Evolutionary conservation across 352 stramenopile species (phyloP).

Genomic region (Bremia lactucae): DNA sequence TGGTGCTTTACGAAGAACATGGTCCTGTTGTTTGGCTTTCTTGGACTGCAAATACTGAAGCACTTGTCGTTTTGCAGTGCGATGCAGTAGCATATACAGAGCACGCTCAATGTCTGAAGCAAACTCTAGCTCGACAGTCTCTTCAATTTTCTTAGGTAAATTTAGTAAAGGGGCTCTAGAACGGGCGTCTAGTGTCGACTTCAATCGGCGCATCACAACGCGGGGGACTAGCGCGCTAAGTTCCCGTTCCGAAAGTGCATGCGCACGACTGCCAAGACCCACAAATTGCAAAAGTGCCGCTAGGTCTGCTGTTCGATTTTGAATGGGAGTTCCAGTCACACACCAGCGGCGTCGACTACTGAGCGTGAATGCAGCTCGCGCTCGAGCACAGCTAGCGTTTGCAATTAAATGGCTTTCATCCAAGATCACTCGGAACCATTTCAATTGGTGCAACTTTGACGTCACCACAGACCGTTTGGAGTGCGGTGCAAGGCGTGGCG

Average conservation of each 20-base stretch:
- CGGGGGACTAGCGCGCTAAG: constrained; percentile 64
- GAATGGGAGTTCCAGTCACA: constrained; percentile 85
- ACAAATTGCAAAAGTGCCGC: constrained; percentile 84
- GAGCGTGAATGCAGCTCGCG: constrained; percentile 48
- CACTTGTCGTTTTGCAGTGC: constrained; percentile 67
- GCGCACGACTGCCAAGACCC: constrained; percentile 38
- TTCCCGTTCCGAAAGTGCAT: constrained; percentile 45
- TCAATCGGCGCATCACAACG: constrained; percentile 80
- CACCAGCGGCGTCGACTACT: constrained; percentile 73
- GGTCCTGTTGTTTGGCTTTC: constrained; percentile 18
- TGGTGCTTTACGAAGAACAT: constrained; percentile 8
- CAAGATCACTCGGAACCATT: constrained; percentile 81
- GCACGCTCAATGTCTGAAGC: constrained; percentile 64
- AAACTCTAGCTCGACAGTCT: constrained; percentile 45
- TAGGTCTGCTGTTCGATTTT: constrained; percentile 83
- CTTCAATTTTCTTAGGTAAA: constrained; percentile 51
- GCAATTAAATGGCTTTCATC: constrained; percentile 87
- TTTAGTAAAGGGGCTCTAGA: constrained; percentile 46
- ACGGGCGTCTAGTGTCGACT: constrained; percentile 42
- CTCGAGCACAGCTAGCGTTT: constrained; percentile 62
- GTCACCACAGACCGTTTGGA: constrained; percentile 24
- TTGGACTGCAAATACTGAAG: constrained; percentile 59
- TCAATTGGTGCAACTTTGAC: constrained; percentile 66
- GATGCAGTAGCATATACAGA: constrained; percentile 70
- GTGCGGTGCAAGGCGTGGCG: constrained; percentile 15